Percentiles rank a stretch among this genome's conserved stretches.
phyloP scores from a whole-genome alignment of 768 basidiomycete genomes.

The Podaxis rugospora region DNA sequence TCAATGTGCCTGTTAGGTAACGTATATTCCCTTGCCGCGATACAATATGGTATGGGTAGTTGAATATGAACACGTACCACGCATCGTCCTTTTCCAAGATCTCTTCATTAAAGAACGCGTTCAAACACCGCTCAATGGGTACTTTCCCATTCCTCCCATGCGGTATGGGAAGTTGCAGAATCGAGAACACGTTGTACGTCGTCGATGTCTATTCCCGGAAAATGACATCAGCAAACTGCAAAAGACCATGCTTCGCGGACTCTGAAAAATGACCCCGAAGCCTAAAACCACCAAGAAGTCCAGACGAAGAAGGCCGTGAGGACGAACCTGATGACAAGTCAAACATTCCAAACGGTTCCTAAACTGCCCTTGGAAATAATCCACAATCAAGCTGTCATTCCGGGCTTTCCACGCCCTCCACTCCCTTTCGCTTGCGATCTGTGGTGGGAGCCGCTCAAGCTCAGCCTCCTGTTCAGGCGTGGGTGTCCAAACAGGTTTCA shows the following conservation, averaged over 20 bases:
- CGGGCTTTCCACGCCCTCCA: slow-evolving; percentile 88
- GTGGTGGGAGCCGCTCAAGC: slow-evolving; percentile 79
- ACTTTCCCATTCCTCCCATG: slow-evolving; percentile 56
- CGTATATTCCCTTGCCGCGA: background rate
- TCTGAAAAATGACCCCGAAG: background rate
- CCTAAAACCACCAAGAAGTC: background rate
- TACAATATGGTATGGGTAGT: background rate
- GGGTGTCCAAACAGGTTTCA: slow-evolving; percentile 58
- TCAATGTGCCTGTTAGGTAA: background rate
- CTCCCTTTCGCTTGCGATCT: slow-evolving; percentile 88
- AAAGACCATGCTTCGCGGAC: background rate
- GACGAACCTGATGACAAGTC: slow-evolving; percentile 78
- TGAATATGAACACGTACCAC: slow-evolving; percentile 54
- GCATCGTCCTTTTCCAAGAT: slow-evolving; percentile 90
- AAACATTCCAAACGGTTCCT: slow-evolving; percentile 84
- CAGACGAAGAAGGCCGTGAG: background rate
- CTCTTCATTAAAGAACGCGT: slow-evolving; percentile 88
- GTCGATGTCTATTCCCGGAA: slow-evolving; percentile 74
- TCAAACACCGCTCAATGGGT: slow-evolving; percentile 75
- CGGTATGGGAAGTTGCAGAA: slow-evolving; percentile 87
- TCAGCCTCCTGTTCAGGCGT: slow-evolving; percentile 84
- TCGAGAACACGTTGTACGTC: slow-evolving; percentile 96
- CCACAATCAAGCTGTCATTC: slow-evolving; percentile 92
- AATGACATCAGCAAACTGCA: background rate
- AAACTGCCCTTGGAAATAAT: slow-evolving; percentile 98